Base-by-base conservation (phyloP, 1,284 basidiomycete genomes). In the Trichosporon faecale region DNA sequence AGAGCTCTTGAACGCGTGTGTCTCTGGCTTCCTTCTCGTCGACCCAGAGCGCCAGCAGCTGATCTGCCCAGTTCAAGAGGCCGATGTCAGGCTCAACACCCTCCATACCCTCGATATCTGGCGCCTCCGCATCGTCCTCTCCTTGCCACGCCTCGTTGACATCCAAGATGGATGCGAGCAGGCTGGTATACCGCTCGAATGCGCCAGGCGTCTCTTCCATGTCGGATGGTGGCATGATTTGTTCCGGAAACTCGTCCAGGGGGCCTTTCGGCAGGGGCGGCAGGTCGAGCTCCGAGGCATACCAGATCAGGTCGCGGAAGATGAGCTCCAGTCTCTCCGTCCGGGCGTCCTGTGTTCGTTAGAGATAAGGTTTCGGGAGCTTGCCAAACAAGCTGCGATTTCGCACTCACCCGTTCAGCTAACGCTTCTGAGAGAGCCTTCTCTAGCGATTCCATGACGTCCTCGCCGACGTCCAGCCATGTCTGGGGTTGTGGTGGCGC, bases 81-180 rank as follows among this genome's bases (percentile, higher is more conserved):
- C 78, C 80, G 4, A 79, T 72, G 61, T 80, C 78, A 4, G 82
- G 82, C 74, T 83, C 80, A 1, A 82, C 73, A n/a, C 73, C 78
- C 3, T 80, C 78, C 75, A 82, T 73, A 1, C 77, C 78, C 25
- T 75, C 70, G 21, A 78, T 64, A 68, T 78, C 72, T 7, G 72
- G 73, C 11, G 72, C 72, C 55, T 76, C 76, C n/a, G 79, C 79
- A 14, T 76, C 76, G 8, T 76, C 74, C 23, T 68, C 71, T 21
- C 67, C 64, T 1, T 70, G 69, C 11, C 70, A 63, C 6, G 72
- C 66, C 1, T 72, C 68, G 64, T 80, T 80, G 14, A 66, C 60
- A 1, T 65, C 63, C 16, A 80, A 73, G 33, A 80, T 73, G 7
- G 68, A 65, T 2, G 72, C 57, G 6, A 82, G 69, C 1, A 73